Evolutionary conservation across 495 filamentous ascomycete genomes (phyloP).

Genomic region (Tuber aestivum): DNA sequence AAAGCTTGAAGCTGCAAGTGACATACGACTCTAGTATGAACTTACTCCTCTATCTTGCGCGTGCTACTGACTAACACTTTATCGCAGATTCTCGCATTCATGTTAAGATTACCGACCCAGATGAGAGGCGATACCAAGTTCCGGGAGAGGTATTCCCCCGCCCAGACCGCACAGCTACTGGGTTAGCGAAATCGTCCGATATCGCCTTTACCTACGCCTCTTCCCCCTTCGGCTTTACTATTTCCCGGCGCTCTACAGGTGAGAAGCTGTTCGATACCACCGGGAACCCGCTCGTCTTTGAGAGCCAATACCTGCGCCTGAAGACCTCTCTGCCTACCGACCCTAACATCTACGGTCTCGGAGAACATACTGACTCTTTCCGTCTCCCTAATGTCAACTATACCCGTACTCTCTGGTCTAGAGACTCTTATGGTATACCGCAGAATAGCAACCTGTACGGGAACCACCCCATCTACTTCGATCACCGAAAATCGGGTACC

Average conservation of each 20-base stretch:
- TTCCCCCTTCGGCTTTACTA: constrained; percentile 69
- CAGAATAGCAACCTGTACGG: constrained; percentile 74
- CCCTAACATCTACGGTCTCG: constrained; percentile 72
- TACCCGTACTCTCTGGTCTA: constrained; percentile 72
- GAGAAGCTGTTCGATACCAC: constrained; percentile 79
- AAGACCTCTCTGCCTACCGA: constrained; percentile 61
- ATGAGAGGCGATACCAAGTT: constrained; percentile 72
- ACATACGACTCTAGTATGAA: constrained; percentile 68
- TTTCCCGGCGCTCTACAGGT: constrained; percentile 55
- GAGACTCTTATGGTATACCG: constrained; percentile 63
- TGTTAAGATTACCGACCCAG: constrained; percentile 72
- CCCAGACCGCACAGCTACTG: constrained; percentile 45
- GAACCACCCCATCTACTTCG: constrained; percentile 77
- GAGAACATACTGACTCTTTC: constrained; percentile 71
- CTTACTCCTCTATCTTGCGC: neutral
- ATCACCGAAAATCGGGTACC: constrained; percentile 63
- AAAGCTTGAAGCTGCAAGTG: constrained; percentile 60
- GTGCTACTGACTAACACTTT: constrained; percentile 20
- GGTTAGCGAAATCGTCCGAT: constrained; percentile 44
- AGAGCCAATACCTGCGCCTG: constrained; percentile 69
- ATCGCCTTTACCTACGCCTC: constrained; percentile 61
- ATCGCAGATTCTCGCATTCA: constrained; percentile 64
- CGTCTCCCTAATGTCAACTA: constrained; percentile 67
- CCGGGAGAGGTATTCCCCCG: constrained; percentile 65
- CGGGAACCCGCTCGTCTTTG: constrained; percentile 63